Conservation (phyloP, 345 rosid species). For the Acer negundo region DNA sequence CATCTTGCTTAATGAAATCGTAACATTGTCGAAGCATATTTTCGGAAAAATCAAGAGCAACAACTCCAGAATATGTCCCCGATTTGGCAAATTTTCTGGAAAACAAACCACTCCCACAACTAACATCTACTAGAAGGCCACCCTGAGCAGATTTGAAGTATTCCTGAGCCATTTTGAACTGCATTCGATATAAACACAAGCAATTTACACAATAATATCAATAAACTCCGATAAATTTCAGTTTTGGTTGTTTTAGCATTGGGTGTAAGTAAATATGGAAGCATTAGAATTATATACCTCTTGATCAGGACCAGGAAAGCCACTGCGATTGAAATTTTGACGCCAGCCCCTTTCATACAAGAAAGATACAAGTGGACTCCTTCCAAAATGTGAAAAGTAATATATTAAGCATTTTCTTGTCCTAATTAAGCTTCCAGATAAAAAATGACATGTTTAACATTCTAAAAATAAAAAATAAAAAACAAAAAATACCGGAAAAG, state of each 20-base stretch:
- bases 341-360: constrained; percentile 98
- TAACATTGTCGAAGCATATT: constrained; percentile 94
- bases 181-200: constrained; percentile 30
- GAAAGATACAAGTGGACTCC: constrained; percentile 94
- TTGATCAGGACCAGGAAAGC: constrained; percentile 95
- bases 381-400: constrained; percentile 32
- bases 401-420: background rate
- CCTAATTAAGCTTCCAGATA: background rate
- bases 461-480: background rate
- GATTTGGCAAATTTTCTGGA: constrained; percentile 85
- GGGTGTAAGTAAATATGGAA: background rate
- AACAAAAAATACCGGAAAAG: constrained; percentile 76
- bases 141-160: constrained; percentile 76
- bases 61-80: constrained; percentile 67
- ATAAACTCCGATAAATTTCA: background rate
- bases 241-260: too few species aligned
- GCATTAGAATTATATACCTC: constrained; percentile 53
- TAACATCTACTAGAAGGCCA: constrained; percentile 87
- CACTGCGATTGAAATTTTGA: constrained; percentile 70
- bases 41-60: constrained; percentile 95
- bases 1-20: constrained; percentile 74
- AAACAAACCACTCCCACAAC: constrained; percentile 96
- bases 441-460: background rate
- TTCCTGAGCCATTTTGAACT: constrained; percentile 95
- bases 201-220: background rate